These are phyloP conservation scores for Metarhizium humberi DNA, from an alignment of 2,329 filamentous ascomycete species.

Conservation along the genomic window DNA sequence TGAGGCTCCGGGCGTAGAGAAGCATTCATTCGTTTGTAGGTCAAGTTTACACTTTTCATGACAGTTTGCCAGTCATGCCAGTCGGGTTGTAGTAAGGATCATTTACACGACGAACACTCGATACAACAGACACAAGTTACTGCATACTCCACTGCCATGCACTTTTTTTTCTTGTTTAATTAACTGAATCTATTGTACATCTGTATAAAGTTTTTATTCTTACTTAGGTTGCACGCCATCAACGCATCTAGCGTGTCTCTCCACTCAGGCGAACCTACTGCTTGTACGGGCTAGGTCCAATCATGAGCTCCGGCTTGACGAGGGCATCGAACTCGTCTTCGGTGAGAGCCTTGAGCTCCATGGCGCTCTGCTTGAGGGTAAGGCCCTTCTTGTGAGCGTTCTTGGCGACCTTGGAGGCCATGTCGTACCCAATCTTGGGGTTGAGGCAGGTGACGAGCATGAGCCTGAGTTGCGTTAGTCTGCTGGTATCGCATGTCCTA, in stretches of 20 bases:
- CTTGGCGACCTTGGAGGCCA: slow-evolving; percentile 95
- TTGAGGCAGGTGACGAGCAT: slow-evolving; percentile 98
- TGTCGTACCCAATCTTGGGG: slow-evolving; percentile 94
- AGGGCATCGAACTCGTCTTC: slow-evolving; percentile 84
- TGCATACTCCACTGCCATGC: no score
- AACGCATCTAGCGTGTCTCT: neutral
- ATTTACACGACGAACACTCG: no score
- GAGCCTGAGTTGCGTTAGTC: slow-evolving; percentile 45
- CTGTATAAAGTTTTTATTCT: no score
- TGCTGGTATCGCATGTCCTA: neutral
- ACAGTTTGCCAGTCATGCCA: no score
- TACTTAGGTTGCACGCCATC: neutral
- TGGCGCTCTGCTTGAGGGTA: slow-evolving; percentile 85
- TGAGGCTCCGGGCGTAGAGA: no score
- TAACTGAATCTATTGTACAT: no score
- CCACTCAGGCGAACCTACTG: neutral
- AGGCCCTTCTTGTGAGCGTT: slow-evolving; percentile 98
- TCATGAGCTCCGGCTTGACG: slow-evolving; percentile 91
- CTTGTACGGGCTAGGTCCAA: slow-evolving; percentile 64
- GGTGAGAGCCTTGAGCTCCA: slow-evolving; percentile 85
- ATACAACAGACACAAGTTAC: no score
- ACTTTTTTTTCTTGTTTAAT: no score
- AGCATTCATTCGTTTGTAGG: no score
- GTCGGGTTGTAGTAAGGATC: no score
- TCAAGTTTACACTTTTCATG: no score